A percentile compares a stretch with the other conserved stretches of the same genome.
phyloP scores from a whole-genome alignment of 805 yeast species.

The Lipomyces yamadae region DNA sequence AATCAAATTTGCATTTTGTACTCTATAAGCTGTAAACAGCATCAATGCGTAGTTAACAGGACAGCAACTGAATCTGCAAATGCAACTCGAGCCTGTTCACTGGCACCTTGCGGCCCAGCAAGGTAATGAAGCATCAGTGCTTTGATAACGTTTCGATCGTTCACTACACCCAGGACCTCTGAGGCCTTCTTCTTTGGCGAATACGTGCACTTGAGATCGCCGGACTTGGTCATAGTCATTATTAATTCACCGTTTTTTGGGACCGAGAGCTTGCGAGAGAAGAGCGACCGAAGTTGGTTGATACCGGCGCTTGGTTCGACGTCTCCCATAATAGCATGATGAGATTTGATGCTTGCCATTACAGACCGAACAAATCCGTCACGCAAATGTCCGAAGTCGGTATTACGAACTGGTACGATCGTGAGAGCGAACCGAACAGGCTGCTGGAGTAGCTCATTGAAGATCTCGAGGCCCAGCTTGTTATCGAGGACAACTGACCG shows the following conservation, averaged over 20 bases:
- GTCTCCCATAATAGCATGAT: constrained; percentile 40
- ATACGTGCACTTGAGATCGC: constrained; percentile 47
- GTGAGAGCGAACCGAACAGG: constrained; percentile 70
- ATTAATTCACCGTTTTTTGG: constrained; percentile 72
- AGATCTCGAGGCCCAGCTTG: constrained; percentile 56
- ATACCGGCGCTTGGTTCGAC: constrained; percentile 64
- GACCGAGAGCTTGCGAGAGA: constrained; percentile 69
- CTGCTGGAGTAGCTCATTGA: constrained; percentile 61
- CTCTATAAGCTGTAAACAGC: not conserved
- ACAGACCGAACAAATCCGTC: constrained; percentile 88
- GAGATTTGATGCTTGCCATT: constrained; percentile 53
- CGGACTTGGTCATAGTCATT: constrained; percentile 58
- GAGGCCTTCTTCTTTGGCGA: constrained; percentile 11
- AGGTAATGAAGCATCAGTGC: constrained; percentile 77
- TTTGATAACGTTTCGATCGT: constrained; percentile 65
- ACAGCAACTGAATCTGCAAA: constrained; percentile 19
- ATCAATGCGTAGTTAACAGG: not conserved
- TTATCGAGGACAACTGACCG: constrained; percentile 49
- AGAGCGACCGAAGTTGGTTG: constrained; percentile 65
- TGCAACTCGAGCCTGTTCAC: constrained; percentile 47
- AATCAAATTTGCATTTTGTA: not conserved
- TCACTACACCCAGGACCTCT: constrained; percentile 60
- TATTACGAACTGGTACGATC: constrained; percentile 84
- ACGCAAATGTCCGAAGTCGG: constrained; percentile 85
- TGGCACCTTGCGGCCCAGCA: constrained; percentile 68